Percentiles rank a stretch among this genome's conserved stretches.
These are phyloP conservation scores for Aegilops tauschii DNA, from an alignment of 176 grass and related monocot genomes.

Conservation along the genomic window DNA sequence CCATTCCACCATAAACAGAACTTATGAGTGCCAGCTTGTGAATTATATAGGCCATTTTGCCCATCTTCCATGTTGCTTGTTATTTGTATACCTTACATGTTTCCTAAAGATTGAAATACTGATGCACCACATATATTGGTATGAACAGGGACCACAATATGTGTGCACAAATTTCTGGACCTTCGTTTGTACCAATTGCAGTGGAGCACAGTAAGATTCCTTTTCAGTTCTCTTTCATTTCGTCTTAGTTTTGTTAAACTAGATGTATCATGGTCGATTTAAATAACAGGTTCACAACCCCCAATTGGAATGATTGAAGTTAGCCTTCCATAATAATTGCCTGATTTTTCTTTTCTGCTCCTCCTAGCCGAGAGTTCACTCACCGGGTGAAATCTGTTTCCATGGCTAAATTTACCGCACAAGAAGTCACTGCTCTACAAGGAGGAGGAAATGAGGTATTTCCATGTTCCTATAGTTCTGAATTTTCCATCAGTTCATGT, in stretches of 20 bases:
- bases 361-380: constrained; percentile 81
- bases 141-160: constrained; percentile 92
- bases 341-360: constrained; percentile 22
- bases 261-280: not conserved
- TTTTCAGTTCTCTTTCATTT: constrained; percentile 26
- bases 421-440: constrained; percentile 89
- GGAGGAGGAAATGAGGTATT: constrained; percentile 91
- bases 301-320: not conserved
- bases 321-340: not conserved
- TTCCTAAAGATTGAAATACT: constrained; percentile 21
- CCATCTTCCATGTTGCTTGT: not conserved
- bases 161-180: constrained; percentile 99
- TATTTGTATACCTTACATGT: not conserved
- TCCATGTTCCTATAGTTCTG: constrained; percentile 1
- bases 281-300: not conserved
- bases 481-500: constrained; percentile 23
- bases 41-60: constrained; percentile 8
- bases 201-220: constrained; percentile 93
- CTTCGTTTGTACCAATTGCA: constrained; percentile 97
- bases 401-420: constrained; percentile 98
- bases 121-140: constrained; percentile 37
- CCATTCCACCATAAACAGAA: constrained; percentile 14
- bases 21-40: not conserved
- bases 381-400: constrained; percentile 98
- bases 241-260: constrained; percentile 1